phyloP scores from a whole-genome alignment of 768 basidiomycete genomes.

The Phanerochaete sordida region DNA sequence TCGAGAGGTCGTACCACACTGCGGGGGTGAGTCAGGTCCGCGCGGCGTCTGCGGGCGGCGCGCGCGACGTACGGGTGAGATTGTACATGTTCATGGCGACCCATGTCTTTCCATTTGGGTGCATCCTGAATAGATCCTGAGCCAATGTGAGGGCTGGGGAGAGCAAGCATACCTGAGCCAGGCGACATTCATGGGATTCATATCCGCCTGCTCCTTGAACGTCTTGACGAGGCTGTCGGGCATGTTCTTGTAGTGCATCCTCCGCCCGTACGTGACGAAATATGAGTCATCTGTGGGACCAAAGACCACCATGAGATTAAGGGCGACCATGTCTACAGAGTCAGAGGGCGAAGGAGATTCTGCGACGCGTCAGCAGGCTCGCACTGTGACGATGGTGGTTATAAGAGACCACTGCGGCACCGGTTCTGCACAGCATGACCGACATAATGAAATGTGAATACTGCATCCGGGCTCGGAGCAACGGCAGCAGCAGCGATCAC shows the following conservation, averaged over 20 bases:
- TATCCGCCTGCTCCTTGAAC: neutral
- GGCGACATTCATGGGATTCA: neutral
- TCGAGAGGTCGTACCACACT: constrained; percentile 1
- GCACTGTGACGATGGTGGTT: too few relatives aligned
- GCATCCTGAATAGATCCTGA: neutral
- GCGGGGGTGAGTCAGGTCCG: neutral
- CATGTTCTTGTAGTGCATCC: neutral
- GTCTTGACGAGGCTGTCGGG: neutral
- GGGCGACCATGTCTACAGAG: neutral
- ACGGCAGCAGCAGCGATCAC: too few relatives aligned
- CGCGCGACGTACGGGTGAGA: neutral
- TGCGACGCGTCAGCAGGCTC: too few relatives aligned
- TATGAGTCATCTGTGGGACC: neutral
- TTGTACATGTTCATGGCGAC: neutral
- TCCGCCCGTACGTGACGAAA: neutral
- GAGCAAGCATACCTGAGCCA: neutral
- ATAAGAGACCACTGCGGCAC: too few relatives aligned
- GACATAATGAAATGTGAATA: too few relatives aligned
- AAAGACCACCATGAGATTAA: neutral
- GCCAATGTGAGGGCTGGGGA: neutral
- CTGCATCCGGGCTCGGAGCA: too few relatives aligned
- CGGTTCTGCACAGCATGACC: too few relatives aligned
- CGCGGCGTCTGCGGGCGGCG: too few relatives aligned
- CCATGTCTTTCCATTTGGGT: neutral
- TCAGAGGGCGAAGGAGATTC: too few relatives aligned